Evolutionary conservation across 1,139 yeast species (phyloP).

Genomic region (Kodamaea fungicola): DNA sequence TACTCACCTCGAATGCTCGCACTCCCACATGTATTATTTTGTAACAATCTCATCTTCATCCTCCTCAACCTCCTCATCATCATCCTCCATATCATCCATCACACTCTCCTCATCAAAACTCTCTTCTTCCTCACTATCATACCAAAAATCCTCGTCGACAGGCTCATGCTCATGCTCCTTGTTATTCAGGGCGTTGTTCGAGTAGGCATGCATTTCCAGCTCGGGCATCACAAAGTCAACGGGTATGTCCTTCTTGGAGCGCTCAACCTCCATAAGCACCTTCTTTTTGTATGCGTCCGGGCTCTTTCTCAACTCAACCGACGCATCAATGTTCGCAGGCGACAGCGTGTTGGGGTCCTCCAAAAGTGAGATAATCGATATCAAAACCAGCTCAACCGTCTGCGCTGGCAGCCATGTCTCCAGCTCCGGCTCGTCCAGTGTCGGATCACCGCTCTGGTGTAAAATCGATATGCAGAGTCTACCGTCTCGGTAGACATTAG

Average conservation of each 20-base stretch:
- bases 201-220: constrained; percentile 56
- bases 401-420: constrained; percentile 98
- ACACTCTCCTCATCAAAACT: constrained; percentile 53
- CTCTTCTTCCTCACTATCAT: constrained; percentile 60
- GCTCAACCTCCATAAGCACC: constrained; percentile 78
- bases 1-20: too few relatives aligned
- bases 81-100: constrained; percentile 52
- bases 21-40: too few relatives aligned
- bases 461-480: constrained; percentile 87
- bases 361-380: constrained; percentile 82
- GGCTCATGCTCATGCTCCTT: constrained; percentile 56
- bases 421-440: constrained; percentile 85
- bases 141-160: constrained; percentile 85
- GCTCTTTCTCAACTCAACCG: constrained; percentile 84
- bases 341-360: constrained; percentile 92
- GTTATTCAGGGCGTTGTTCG: constrained; percentile 37
- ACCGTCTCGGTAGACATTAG: constrained; percentile 92
- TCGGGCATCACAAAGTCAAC: constrained; percentile 81
- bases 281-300: constrained; percentile 76
- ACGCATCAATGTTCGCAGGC: constrained; percentile 97
- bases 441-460: constrained; percentile 86
- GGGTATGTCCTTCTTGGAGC: constrained; percentile 82
- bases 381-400: constrained; percentile 85
- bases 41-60: constrained; percentile 43
- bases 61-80: constrained; percentile 55